A percentile compares a stretch with the other conserved stretches of the same genome.
phyloP scores from a whole-genome alignment of 169 alveolate genomes.

The Cryptosporidium tyzzeri region DNA sequence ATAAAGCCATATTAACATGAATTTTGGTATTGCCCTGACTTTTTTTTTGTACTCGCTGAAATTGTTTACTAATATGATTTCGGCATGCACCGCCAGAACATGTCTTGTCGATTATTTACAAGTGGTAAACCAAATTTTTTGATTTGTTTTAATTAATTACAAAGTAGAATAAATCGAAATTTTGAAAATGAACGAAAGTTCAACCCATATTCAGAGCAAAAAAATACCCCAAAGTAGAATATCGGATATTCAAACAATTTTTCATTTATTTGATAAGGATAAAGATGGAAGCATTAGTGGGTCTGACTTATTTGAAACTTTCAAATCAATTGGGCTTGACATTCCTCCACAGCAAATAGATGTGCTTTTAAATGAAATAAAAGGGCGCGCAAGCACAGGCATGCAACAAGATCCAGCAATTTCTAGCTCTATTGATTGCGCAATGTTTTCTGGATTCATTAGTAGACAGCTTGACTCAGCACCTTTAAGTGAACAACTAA shows the following conservation, averaged over 20 bases:
- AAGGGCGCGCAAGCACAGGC: slow-evolving; percentile 63
- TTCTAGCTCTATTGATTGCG: slow-evolving; percentile 54
- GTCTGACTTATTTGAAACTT: slow-evolving; percentile 61
- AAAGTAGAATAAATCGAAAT: neutral
- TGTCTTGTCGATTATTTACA: slow-evolving; percentile 4
- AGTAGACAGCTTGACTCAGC: slow-evolving; percentile 70
- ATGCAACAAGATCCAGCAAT: slow-evolving; percentile 48
- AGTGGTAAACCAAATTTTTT: neutral
- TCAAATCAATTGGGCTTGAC: slow-evolving; percentile 62
- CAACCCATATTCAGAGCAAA: neutral
- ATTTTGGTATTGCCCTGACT: neutral
- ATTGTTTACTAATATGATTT: neutral
- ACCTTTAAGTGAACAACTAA: slow-evolving; percentile 65
- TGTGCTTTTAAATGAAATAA: slow-evolving; percentile 45
- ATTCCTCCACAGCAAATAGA: slow-evolving; percentile 73
- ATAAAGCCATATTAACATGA: no score
- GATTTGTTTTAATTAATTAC: neutral
- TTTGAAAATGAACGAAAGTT: slow-evolving; percentile 3
- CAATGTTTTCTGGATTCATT: slow-evolving; percentile 70
- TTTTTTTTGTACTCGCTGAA: neutral
- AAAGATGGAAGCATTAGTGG: slow-evolving; percentile 74
- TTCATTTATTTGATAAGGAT: slow-evolving; percentile 66
- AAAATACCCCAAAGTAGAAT: slow-evolving; percentile 31
- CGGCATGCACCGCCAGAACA: slow-evolving; percentile 2
- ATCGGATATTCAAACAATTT: slow-evolving; percentile 71